Evolutionary conservation across 2,329 filamentous ascomycete genomes (phyloP).

Genomic region (Penicillium oxalicum): DNA sequence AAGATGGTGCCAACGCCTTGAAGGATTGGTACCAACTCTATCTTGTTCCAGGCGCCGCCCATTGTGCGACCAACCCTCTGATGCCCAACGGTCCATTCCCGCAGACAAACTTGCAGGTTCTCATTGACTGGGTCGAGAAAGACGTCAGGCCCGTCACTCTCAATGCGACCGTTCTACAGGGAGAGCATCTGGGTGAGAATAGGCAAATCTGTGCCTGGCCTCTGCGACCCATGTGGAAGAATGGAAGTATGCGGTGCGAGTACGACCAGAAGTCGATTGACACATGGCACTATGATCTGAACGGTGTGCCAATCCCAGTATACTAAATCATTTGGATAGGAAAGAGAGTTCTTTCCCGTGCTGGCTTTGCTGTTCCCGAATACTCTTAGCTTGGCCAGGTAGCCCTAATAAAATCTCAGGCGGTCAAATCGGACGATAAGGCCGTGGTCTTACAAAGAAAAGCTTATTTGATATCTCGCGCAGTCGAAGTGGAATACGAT

Average conservation of each 20-base stretch:
- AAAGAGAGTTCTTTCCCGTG: too few species aligned
- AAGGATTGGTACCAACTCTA: conserved; percentile 49
- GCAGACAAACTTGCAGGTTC: conserved; percentile 38
- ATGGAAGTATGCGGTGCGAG: conserved; percentile 8
- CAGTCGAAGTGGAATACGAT: too few species aligned
- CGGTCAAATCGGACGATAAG: too few species aligned
- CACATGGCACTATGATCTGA: conserved; percentile 9
- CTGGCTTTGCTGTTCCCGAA: too few species aligned
- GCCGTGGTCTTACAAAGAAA: too few species aligned
- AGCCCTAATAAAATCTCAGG: too few species aligned
- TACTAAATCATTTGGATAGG: not conserved
- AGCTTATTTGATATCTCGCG: too few species aligned
- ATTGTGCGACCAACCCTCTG: conserved; percentile 42
- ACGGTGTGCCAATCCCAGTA: conserved; percentile 6
- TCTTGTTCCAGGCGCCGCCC: conserved; percentile 48
- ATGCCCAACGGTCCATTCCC: conserved; percentile 40
- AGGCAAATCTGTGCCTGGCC: conserved; percentile 21
- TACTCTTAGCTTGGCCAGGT: too few species aligned
- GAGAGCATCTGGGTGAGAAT: conserved; percentile 14
- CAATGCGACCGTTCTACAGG: conserved; percentile 31
- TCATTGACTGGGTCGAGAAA: conserved; percentile 49
- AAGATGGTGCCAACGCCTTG: conserved; percentile 38
- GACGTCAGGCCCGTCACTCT: conserved; percentile 39
- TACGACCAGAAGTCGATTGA: conserved; percentile 13
- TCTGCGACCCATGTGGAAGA: conserved; percentile 17